These are phyloP conservation scores for Blastobotrys raffinosifermentans DNA, from an alignment of 1,139 yeast genomes.

Conservation along the genomic window DNA sequence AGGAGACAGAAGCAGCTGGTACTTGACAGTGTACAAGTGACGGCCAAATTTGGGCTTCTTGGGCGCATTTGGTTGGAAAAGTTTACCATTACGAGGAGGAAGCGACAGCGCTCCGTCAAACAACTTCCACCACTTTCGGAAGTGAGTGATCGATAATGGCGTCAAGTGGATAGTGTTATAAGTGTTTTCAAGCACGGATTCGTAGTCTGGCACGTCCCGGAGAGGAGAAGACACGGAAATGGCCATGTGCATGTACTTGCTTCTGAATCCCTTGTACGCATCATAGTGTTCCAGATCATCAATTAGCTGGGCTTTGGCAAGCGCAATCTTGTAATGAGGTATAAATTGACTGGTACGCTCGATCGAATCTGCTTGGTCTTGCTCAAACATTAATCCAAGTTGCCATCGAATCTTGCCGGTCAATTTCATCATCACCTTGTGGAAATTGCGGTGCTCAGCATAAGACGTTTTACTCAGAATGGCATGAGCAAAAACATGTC, in stretches of 20 bases:
- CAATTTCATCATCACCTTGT: slow-evolving; percentile 50
- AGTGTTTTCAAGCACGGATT: slow-evolving; percentile 17
- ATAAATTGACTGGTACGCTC: slow-evolving; percentile 47
- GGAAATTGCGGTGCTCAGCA: slow-evolving; percentile 25
- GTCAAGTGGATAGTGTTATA: slow-evolving; percentile 73
- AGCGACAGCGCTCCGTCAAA: slow-evolving; percentile 65
- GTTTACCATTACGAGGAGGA: slow-evolving; percentile 67
- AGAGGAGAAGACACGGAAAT: slow-evolving; percentile 56
- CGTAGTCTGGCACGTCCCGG: slow-evolving; percentile 18
- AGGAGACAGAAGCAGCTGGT: slow-evolving; percentile 68
- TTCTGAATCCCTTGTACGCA: slow-evolving; percentile 72
- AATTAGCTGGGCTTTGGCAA: slow-evolving; percentile 60
- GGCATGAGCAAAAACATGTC: slow-evolving; percentile 19
- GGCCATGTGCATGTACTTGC: slow-evolving; percentile 74
- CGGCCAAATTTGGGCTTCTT: slow-evolving; percentile 62
- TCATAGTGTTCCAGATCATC: slow-evolving; percentile 48
- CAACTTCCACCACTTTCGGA: slow-evolving; percentile 78
- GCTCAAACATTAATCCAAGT: slow-evolving; percentile 45
- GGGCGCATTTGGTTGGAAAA: slow-evolving; percentile 46
- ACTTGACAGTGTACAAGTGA: slow-evolving; percentile 74
- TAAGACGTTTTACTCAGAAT: slow-evolving; percentile 20
- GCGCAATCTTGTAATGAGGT: slow-evolving; percentile 66
- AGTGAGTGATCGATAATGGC: slow-evolving; percentile 62
- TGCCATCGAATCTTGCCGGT: slow-evolving; percentile 46
- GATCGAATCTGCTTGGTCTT: slow-evolving; percentile 27